Conservation (phyloP, 2,329 filamentous ascomycete genomes). For the Monosporascus sp. region DNA sequence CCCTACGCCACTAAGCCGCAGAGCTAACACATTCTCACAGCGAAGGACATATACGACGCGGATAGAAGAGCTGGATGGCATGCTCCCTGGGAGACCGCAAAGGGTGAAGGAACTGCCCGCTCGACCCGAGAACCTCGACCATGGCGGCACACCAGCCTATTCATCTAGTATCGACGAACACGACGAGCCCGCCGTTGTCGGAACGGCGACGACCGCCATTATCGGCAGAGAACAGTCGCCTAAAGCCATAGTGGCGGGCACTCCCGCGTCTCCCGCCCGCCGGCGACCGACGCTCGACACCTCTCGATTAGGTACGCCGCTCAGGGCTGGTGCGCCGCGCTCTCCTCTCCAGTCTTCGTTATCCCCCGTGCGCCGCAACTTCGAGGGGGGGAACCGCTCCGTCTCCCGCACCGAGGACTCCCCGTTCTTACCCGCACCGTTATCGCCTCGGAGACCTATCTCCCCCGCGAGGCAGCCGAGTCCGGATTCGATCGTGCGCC, state of each 20-base stretch:
- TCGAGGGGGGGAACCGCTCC: conserved; percentile 27
- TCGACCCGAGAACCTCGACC: conserved; percentile 59
- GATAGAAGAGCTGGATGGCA: conserved; percentile 78
- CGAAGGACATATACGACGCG: conserved; percentile 85
- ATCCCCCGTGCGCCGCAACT: conserved; percentile 39
- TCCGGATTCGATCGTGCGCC: conserved; percentile 29
- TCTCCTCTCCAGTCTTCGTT: conserved; percentile 49
- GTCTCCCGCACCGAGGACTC: conserved; percentile 49
- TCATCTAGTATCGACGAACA: conserved; percentile 35
- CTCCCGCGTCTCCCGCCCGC: conserved; percentile 14
- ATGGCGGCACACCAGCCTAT: conserved; percentile 31
- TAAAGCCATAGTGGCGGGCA: not conserved
- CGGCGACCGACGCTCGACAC: conserved; percentile 18
- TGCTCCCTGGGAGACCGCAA: conserved; percentile 51
- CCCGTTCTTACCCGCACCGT: conserved; percentile 63
- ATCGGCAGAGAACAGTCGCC: conserved; percentile 38
- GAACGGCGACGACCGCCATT: conserved; percentile 43
- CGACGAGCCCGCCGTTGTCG: conserved; percentile 41
- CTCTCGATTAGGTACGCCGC: conserved; percentile 18
- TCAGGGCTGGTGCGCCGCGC: conserved; percentile 18
- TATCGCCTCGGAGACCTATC: conserved; percentile 59
- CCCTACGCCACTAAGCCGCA: no score
- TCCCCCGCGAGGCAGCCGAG: conserved; percentile 38
- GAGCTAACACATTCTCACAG: conserved; percentile 37
- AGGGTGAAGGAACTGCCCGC: conserved; percentile 74